Percentiles rank a stretch among this genome's conserved stretches.
These are phyloP conservation scores for Alternaria metachromatica DNA, from an alignment of 2,329 filamentous ascomycete genomes.

Conservation along the genomic window DNA sequence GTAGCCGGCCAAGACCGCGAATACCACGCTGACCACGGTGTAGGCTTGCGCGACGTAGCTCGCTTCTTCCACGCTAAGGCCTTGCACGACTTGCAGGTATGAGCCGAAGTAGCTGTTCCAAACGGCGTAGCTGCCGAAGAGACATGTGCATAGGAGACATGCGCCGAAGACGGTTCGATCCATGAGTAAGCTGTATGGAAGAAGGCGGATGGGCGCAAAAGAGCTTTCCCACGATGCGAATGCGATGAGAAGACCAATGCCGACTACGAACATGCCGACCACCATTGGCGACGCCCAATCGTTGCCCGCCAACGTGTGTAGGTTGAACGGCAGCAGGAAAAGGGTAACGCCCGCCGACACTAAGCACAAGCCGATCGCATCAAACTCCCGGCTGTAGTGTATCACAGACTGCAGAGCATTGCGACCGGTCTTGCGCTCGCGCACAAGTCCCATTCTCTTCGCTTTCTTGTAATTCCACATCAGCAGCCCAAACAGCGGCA, in stretches of 20 bases:
- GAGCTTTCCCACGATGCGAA: conserved; percentile 49
- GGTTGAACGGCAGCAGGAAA: conserved; percentile 71
- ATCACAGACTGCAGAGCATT: conserved; percentile 55
- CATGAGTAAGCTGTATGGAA: conserved; percentile 47
- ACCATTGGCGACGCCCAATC: conserved; percentile 36
- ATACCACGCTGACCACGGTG: conserved; percentile 32
- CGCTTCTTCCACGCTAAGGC: conserved; percentile 30
- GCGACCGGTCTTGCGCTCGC: conserved; percentile 52
- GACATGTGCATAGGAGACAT: conserved; percentile 54
- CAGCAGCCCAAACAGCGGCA: conserved; percentile 66
- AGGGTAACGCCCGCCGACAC: conserved; percentile 65
- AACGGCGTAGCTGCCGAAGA: conserved; percentile 34
- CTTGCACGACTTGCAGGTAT: conserved; percentile 46
- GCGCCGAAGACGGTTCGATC: conserved; percentile 57
- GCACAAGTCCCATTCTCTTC: conserved; percentile 58
- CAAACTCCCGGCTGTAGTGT: conserved; percentile 67
- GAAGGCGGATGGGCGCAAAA: conserved; percentile 44
- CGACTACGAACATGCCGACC: conserved; percentile 46
- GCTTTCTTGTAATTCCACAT: conserved; percentile 65
- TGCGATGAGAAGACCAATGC: conserved; percentile 38
- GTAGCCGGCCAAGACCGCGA: conserved; percentile 13
- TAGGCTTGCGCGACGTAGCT: conserved; percentile 46
- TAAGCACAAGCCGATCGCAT: conserved; percentile 66
- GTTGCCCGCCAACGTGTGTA: conserved; percentile 32
- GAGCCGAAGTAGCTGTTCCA: conserved; percentile 50